A percentile compares a stretch with the other conserved stretches of the same genome.
phyloP scores from a whole-genome alignment of 345 rosid species.

The Populus euphratica region DNA sequence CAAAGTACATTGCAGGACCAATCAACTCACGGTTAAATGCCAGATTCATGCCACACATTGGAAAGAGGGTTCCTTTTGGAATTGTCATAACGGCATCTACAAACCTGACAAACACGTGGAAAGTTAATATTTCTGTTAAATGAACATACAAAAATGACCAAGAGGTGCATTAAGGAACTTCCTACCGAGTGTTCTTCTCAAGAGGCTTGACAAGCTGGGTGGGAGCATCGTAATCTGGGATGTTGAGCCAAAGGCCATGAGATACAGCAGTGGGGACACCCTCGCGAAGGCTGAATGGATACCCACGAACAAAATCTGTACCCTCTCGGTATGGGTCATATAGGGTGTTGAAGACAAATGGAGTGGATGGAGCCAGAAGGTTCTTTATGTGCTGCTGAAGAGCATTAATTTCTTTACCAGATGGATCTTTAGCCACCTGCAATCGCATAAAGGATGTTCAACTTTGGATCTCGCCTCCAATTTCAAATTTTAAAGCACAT shows the following conservation, averaged over 20 bases:
- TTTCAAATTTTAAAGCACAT: neutral
- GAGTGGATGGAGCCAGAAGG: constrained; percentile 68
- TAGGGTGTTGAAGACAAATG: constrained; percentile 85
- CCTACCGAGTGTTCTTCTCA: constrained; percentile 78
- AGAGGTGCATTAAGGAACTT: neutral
- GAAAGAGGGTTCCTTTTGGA: constrained; percentile 76
- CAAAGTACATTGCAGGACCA: constrained; percentile 86
- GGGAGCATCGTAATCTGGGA: constrained; percentile 91
- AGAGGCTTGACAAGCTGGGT: constrained; percentile 92
- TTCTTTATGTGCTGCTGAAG: constrained; percentile 90
- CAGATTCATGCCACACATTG: constrained; percentile 95
- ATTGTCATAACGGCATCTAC: constrained; percentile 84
- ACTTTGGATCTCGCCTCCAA: neutral
- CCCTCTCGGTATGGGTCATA: constrained; percentile 83
- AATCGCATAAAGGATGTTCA: neutral
- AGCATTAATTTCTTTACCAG: constrained; percentile 80
- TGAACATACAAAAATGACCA: neutral
- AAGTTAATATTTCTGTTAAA: neutral
- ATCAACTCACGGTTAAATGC: constrained; percentile 72
- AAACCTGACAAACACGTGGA: constrained; percentile 38
- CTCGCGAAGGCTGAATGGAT: constrained; percentile 91
- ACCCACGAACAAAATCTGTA: constrained; percentile 89
- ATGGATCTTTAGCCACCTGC: constrained; percentile 85
- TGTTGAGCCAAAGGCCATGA: constrained; percentile 95
- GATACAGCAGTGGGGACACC: constrained; percentile 84